Percentiles rank a stretch among this genome's conserved stretches.
Evolutionary conservation across 164 flowering plant genomes (phyloP).

Genomic region (Piper betle): DNA sequence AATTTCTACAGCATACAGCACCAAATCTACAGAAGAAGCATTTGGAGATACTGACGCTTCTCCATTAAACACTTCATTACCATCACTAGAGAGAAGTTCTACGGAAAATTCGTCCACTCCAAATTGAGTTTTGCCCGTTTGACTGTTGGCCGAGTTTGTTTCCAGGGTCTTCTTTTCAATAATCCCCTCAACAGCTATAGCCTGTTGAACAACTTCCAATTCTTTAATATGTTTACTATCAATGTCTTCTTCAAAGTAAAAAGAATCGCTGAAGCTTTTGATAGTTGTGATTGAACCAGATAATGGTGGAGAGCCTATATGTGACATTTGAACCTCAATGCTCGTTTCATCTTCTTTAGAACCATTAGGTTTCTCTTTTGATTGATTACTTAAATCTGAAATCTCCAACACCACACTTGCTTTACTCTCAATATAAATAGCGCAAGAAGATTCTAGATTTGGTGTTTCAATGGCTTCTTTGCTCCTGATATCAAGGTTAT

Average conservation of each 20-base stretch:
- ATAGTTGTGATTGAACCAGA: slow-evolving; percentile 5
- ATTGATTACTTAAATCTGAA: slow-evolving; percentile 12
- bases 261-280: not conserved
- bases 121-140: slow-evolving; percentile 6
- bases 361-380: slow-evolving; percentile 6
- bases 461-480: slow-evolving; percentile 1
- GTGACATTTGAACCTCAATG: slow-evolving; percentile 11
- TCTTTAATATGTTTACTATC: slow-evolving; percentile 12
- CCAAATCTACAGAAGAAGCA: slow-evolving; percentile 6
- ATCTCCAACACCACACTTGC: slow-evolving; percentile 10
- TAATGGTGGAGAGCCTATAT: slow-evolving; percentile 11
- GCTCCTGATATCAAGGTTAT: not conserved
- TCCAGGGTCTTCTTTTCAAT: slow-evolving; percentile 5
- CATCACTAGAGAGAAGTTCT: slow-evolving; percentile 3
- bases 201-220: slow-evolving; percentile 15
- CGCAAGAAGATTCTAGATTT: slow-evolving; percentile 9
- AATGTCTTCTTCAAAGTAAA: not conserved
- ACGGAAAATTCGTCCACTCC: slow-evolving; percentile 2
- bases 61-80: slow-evolving; percentile 7
- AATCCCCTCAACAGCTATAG: slow-evolving; percentile 6
- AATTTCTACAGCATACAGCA: slow-evolving; percentile 12
- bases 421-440: slow-evolving; percentile 15
- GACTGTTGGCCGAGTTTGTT: slow-evolving; percentile 6
- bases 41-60: slow-evolving; percentile 3
- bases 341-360: slow-evolving; percentile 2